Base-by-base conservation (phyloP, 2,329 filamentous ascomycete species). In the Talaromyces sp. region DNA sequence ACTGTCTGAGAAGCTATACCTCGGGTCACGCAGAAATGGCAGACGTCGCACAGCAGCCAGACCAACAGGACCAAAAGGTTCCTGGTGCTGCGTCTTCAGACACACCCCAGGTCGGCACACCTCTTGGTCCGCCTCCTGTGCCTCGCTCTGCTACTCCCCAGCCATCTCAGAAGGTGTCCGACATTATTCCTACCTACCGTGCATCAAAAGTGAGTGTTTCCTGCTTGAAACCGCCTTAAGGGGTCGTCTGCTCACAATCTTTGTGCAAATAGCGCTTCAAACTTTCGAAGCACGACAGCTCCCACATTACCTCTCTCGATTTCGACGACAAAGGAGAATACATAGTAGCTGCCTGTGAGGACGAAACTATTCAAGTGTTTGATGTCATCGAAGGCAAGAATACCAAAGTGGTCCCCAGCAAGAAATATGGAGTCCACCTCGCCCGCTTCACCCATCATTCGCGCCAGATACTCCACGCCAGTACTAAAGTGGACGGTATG, bases 281-380 rank as follows among this genome's bases (percentile, higher is more conserved):
- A 38, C 46, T 59, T 54, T 62, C 60, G 51, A 79, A 75, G 67
- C 72, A 71, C 66, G 77, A 76, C 48, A 65, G 63, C 57, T 68
- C 66, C 3, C 82, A 87, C 65, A 86, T 97, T 62, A 89, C 94
- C 9, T 97, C 93, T 1, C 85, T 99, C 68, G 93, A 99, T 79
- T 99, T 96, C 72, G 92, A 97, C 75, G 92, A 97, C 77, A 89
- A 90, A 50, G 94, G 94, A 74, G 92, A 97, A 74, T 89, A 93
- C 55, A 84, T 95, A 62, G 91, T 99, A 76, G 90, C 92, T 0
- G 91, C 92, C 6, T 90, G 92, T 66, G 92, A 91, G 78, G 94
- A 99, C 75, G 92, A 97, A 73, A 95, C 91, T 3, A 90, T 99
- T 64, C 92, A 97, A 71, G 88, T 99, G 32, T 99, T 95, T 79